Conservation (phyloP, 2,329 filamentous ascomycete genomes). For the Alternaria burnsii region DNA sequence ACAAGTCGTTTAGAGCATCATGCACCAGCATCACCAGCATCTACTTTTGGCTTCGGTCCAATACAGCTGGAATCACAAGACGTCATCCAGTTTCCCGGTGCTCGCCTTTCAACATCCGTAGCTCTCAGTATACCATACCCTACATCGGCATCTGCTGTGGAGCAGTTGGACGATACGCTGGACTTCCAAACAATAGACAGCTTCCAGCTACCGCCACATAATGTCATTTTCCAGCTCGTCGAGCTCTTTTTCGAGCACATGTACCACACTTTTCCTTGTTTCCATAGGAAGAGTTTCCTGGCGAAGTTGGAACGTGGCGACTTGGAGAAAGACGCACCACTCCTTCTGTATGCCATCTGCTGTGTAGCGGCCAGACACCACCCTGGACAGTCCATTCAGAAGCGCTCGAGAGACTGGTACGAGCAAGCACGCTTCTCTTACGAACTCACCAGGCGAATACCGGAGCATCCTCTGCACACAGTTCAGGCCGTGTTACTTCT, state of each 20-base stretch:
- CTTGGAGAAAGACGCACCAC: conserved; percentile 29
- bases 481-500: conserved; percentile 40
- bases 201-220: conserved; percentile 26
- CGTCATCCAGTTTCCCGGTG: conserved; percentile 13
- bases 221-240: conserved; percentile 30
- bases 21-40: neutral
- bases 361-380: conserved; percentile 37
- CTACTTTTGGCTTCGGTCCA: neutral
- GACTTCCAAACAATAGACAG: conserved; percentile 14
- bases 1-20: neutral
- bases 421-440: conserved; percentile 41
- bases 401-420: conserved; percentile 36
- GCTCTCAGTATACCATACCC: neutral
- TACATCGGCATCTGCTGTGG: neutral
- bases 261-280: conserved; percentile 37
- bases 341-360: conserved; percentile 40
- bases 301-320: conserved; percentile 20
- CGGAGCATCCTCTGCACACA: conserved; percentile 30
- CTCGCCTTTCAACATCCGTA: neutral
- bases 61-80: neutral
- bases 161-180: neutral
- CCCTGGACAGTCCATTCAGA: conserved; percentile 27
- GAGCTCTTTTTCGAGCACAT: conserved; percentile 38
- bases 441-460: conserved; percentile 31
- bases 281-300: conserved; percentile 36